Evolutionary conservation across 352 stramenopile genomes (phyloP).

Genomic region (Pythium aristosporum): DNA sequence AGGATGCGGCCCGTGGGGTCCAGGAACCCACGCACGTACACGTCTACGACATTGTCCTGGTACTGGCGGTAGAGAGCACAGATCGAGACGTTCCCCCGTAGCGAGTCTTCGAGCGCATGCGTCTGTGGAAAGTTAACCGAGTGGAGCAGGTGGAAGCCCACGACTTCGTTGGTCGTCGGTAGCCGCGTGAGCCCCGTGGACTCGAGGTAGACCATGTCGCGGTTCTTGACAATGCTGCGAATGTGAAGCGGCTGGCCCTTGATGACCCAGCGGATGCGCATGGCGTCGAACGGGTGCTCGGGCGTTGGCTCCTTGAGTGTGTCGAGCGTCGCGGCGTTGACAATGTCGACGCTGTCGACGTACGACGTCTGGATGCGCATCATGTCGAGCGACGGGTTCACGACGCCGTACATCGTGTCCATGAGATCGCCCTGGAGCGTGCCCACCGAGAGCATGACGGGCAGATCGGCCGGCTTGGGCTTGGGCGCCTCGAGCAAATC

Average conservation of each 20-base stretch:
- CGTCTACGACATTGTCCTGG: slow-evolving; percentile 45
- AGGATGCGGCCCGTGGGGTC: slow-evolving; percentile 44
- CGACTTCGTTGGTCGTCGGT: slow-evolving; percentile 36
- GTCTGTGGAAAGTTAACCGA: slow-evolving; percentile 58
- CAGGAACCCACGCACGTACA: slow-evolving; percentile 41
- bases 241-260: slow-evolving; percentile 42
- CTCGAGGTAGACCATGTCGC: slow-evolving; percentile 65
- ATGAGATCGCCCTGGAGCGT: slow-evolving; percentile 41
- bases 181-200: slow-evolving; percentile 43
- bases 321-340: slow-evolving; percentile 46
- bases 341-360: slow-evolving; percentile 44
- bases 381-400: slow-evolving; percentile 40
- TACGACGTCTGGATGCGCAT: slow-evolving; percentile 60
- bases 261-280: slow-evolving; percentile 57
- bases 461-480: slow-evolving; percentile 25
- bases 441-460: slow-evolving; percentile 38
- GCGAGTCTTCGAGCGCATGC: slow-evolving; percentile 32
- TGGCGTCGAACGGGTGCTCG: slow-evolving; percentile 43
- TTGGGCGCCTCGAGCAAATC: slow-evolving; percentile 5
- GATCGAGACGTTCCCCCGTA: slow-evolving; percentile 54
- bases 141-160: slow-evolving; percentile 69
- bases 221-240: slow-evolving; percentile 48
- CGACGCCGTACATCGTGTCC: slow-evolving; percentile 53
- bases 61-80: slow-evolving; percentile 54
- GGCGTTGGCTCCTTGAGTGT: slow-evolving; percentile 36